Evolutionary conservation across 352 stramenopile species (phyloP).

Genomic region (Pythium periplocum): DNA sequence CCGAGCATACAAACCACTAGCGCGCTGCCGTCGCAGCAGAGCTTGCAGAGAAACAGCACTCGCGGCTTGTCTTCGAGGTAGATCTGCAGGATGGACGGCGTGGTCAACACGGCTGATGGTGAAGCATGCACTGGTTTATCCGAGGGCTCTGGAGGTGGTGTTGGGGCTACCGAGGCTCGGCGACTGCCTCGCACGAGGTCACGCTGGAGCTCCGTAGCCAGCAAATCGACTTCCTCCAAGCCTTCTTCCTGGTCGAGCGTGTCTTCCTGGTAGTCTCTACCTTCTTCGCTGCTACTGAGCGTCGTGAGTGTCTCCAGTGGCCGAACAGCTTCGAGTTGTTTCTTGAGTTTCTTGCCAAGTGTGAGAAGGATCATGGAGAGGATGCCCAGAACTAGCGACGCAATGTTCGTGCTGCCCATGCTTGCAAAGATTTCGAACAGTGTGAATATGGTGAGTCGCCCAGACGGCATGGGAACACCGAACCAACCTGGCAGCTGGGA

Average conservation of each 20-base stretch:
- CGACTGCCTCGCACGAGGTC: no score
- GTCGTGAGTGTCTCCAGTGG: neutral
- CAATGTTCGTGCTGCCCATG: constrained; percentile 39
- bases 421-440: constrained; percentile 43
- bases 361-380: constrained; percentile 44
- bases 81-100: neutral
- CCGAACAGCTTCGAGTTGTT: constrained; percentile 1
- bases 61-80: constrained; percentile 16
- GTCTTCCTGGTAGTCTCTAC: neutral
- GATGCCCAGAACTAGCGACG: constrained; percentile 44
- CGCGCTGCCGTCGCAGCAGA: constrained; percentile 54
- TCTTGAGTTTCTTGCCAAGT: constrained; percentile 12
- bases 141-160: no score
- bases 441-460: constrained; percentile 49
- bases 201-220: constrained; percentile 5
- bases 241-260: neutral
- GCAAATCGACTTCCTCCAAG: constrained; percentile 3
- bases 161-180: no score
- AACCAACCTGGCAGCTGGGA: constrained; percentile 61
- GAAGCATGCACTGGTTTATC: neutral
- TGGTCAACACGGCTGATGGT: neutral
- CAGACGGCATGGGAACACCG: constrained; percentile 35
- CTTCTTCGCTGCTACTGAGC: no score
- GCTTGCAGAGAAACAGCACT: constrained; percentile 29
- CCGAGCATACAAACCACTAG: constrained; percentile 79